These are phyloP conservation scores for Dendrocalamus latiflorus DNA, from an alignment of 202 grass and related monocot genomes.

Conservation along the genomic window DNA sequence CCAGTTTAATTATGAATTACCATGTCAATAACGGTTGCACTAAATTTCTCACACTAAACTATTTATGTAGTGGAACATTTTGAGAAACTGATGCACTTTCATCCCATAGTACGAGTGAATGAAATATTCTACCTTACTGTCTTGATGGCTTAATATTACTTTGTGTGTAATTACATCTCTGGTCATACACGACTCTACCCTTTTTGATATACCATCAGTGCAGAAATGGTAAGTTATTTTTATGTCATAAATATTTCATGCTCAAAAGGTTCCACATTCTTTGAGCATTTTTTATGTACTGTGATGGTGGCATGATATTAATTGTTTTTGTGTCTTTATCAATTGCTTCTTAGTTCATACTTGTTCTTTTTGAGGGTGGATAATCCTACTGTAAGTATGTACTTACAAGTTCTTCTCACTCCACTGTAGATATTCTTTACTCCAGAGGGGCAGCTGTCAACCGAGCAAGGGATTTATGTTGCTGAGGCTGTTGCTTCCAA, in stretches of 20 bases:
- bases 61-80: not conserved
- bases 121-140: not conserved
- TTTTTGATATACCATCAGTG: not conserved
- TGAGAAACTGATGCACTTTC: not conserved
- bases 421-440: slow-evolving; percentile 78
- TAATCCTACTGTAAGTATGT: slow-evolving; percentile 19
- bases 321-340: slow-evolving; percentile 18
- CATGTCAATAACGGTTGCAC: not conserved
- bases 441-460: slow-evolving; percentile 76
- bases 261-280: not conserved
- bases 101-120: not conserved
- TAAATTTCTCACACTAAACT: not conserved
- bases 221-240: not conserved
- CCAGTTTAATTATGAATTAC: not conserved
- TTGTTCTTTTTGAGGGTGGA: not conserved
- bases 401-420: slow-evolving; percentile 26
- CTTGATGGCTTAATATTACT: not conserved
- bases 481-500: slow-evolving; percentile 72
- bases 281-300: slow-evolving; percentile 1
- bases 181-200: not conserved
- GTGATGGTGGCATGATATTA: not conserved
- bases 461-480: slow-evolving; percentile 89
- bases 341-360: not conserved
- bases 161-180: not conserved
- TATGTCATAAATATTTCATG: not conserved